These are phyloP conservation scores for Acidomyces sp. DNA, from an alignment of 495 filamentous ascomycete genomes.

Conservation along the genomic window DNA sequence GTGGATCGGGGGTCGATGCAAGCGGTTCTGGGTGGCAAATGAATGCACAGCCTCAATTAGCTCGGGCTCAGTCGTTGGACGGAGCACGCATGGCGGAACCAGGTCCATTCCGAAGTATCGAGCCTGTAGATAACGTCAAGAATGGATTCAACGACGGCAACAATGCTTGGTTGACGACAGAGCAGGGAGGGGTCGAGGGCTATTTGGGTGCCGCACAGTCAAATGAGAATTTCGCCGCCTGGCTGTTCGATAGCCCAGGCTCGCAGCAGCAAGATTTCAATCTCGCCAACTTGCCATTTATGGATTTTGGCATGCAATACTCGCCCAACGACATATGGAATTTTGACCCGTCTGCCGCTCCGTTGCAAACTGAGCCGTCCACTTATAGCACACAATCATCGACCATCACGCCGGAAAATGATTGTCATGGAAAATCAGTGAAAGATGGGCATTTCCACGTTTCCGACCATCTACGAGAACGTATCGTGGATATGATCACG, in stretches of 20 bases:
- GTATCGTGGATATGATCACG: background rate
- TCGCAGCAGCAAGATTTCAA: slow-evolving; percentile 7
- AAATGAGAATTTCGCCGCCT: slow-evolving; percentile 7
- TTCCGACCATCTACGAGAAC: background rate
- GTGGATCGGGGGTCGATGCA: too few relatives aligned
- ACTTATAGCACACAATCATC: too few relatives aligned
- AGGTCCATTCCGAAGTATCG: too few relatives aligned
- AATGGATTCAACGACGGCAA: too few relatives aligned
- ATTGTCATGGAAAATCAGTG: too few relatives aligned
- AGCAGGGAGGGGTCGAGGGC: background rate
- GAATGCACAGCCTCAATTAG: too few relatives aligned
- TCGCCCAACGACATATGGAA: background rate
- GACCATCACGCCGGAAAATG: background rate
- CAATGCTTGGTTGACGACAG: too few relatives aligned
- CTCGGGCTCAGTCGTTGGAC: too few relatives aligned
- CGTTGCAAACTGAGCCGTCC: background rate
- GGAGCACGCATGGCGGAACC: too few relatives aligned
- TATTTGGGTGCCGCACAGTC: background rate
- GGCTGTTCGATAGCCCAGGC: slow-evolving; percentile 8
- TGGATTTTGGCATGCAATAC: slow-evolving; percentile 9
- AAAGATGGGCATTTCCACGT: slow-evolving; percentile 1
- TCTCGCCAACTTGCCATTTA: slow-evolving; percentile 1
- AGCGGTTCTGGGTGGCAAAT: too few relatives aligned
- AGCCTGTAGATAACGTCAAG: too few relatives aligned
- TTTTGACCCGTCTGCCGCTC: background rate